Evolutionary conservation across 805 yeast genomes (phyloP).

Genomic region (Saccharomycopsis vini): DNA sequence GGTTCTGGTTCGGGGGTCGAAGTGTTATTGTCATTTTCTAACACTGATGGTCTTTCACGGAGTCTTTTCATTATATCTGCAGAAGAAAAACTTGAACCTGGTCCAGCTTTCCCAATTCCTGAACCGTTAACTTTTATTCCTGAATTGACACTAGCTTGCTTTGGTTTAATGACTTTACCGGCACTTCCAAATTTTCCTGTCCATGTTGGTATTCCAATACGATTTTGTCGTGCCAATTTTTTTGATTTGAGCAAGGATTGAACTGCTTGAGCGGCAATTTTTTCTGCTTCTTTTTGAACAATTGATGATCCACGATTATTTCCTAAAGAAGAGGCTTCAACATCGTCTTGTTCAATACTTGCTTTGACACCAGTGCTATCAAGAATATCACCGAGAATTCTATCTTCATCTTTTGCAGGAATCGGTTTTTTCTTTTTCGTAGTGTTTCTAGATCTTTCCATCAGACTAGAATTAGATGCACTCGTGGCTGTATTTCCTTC

Average conservation of each 20-base stretch:
- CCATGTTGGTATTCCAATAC: constrained; percentile 88
- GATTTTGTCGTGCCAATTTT: constrained; percentile 29
- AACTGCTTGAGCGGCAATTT: constrained; percentile 45
- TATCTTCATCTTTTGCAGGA: constrained; percentile 41
- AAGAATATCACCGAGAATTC: constrained; percentile 69
- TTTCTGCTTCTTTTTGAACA: constrained; percentile 54
- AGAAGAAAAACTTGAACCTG: constrained; percentile 9
- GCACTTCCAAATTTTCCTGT: constrained; percentile 88
- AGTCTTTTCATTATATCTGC: constrained; percentile 5
- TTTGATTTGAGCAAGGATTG: constrained; percentile 51
- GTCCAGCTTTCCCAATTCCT: background rate
- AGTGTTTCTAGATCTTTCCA: background rate
- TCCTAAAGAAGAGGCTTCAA: constrained; percentile 42
- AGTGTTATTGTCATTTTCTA: too few species aligned
- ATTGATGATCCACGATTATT: constrained; percentile 21
- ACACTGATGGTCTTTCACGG: too few species aligned
- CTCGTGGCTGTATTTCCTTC: constrained; percentile 29
- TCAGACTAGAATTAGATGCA: too few species aligned
- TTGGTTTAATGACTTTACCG: constrained; percentile 38
- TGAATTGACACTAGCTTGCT: too few species aligned
- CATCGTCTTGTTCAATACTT: constrained; percentile 69
- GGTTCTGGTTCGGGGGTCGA: background rate
- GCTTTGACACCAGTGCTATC: constrained; percentile 62
- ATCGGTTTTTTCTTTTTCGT: constrained; percentile 14
- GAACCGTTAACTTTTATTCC: background rate